phyloP scores from a whole-genome alignment of 2,329 filamentous ascomycete genomes.

The Calonectria naviculata region DNA sequence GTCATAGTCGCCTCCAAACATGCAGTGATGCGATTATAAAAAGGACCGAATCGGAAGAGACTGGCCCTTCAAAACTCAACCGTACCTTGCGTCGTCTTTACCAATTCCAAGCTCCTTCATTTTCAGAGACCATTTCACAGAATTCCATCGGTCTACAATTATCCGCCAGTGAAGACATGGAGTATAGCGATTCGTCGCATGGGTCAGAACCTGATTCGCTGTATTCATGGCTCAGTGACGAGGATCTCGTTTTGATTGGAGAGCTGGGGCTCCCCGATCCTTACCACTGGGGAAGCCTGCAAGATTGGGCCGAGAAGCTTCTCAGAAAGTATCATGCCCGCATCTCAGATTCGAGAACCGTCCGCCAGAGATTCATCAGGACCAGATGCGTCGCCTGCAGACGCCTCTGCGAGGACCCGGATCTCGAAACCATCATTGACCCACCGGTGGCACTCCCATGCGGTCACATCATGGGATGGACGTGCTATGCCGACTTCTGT shows the following conservation, averaged over 20 bases:
- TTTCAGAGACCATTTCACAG: not conserved
- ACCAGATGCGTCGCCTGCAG: conserved; percentile 28
- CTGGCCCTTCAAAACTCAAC: not conserved
- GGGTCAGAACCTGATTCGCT: not conserved
- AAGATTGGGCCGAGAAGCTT: conserved; percentile 5
- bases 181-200: conserved; percentile 3
- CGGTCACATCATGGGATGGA: conserved; percentile 33
- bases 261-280: conserved; percentile 30
- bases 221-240: conserved; percentile 16
- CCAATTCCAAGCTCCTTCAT: not conserved
- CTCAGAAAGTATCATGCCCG: conserved; percentile 1
- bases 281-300: conserved; percentile 17
- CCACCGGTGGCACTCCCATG: conserved; percentile 27
- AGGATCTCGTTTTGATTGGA: conserved; percentile 22
- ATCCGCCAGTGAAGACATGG: not conserved
- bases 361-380: conserved; percentile 28
- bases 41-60: not conserved
- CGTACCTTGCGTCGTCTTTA: not conserved
- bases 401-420: conserved; percentile 19
- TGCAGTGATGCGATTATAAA: conserved; percentile 14
- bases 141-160: not conserved
- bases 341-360: not conserved
- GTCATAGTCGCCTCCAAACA: not conserved
- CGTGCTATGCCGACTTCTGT: conserved; percentile 24
- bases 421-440: not conserved